Conservation (phyloP, 352 stramenopile genomes). For the Pythium phragmiticola region DNA sequence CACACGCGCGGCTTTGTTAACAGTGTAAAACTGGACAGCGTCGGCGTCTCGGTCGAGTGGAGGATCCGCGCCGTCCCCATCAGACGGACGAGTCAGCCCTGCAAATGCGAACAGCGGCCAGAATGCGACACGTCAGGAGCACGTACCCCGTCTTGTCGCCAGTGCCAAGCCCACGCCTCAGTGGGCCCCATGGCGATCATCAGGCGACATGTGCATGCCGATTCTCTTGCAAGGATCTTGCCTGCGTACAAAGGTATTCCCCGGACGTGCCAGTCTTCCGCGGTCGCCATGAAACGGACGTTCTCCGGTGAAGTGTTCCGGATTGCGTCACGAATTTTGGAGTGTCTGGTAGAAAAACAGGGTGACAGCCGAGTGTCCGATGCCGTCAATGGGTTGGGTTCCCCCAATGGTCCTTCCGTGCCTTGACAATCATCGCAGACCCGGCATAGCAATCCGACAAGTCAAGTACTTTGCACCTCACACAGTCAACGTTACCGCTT, state of each 20-base stretch:
- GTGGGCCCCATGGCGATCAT: conserved; percentile 80
- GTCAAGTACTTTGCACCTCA: too few relatives aligned
- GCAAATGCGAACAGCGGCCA: conserved; percentile 8
- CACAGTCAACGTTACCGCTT: too few relatives aligned
- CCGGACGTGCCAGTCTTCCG: conserved; percentile 22
- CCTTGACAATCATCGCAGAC: too few relatives aligned
- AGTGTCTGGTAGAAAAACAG: not conserved
- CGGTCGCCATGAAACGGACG: not conserved
- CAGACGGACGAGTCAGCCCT: conserved; percentile 29
- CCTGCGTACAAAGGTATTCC: conserved; percentile 35
- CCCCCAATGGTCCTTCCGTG: not conserved
- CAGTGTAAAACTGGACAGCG: conserved; percentile 26
- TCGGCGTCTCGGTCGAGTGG: conserved; percentile 27
- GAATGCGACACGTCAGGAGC: conserved; percentile 70
- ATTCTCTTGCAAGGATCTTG: conserved; percentile 37
- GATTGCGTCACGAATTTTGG: too few relatives aligned
- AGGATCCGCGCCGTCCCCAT: conserved; percentile 25
- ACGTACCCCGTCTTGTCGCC: conserved; percentile 62
- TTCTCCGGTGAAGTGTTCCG: too few relatives aligned
- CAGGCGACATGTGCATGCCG: too few relatives aligned
- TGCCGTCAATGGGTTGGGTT: not conserved
- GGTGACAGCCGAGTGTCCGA: not conserved
- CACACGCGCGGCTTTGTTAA: conserved; percentile 32
- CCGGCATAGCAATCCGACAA: too few relatives aligned
- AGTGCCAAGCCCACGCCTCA: conserved; percentile 82